A percentile compares a stretch with the other conserved stretches of the same genome.
These are phyloP conservation scores for Hyparrhenia diplandra DNA, from an alignment of 176 grass and related monocot species.

Conservation along the genomic window DNA sequence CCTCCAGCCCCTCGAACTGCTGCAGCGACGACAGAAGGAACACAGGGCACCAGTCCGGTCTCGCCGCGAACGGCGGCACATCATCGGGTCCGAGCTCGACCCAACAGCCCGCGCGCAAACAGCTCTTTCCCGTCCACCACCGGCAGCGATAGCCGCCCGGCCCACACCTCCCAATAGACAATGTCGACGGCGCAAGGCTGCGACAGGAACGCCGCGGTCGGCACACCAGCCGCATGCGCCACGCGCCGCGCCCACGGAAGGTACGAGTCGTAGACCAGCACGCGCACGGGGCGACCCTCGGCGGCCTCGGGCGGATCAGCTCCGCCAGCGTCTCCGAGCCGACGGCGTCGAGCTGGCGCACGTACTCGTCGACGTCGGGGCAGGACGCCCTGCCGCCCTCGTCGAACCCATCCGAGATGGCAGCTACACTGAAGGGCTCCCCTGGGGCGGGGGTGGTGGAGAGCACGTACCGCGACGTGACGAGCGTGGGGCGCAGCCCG, in stretches of 20 bases:
- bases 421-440: neutral
- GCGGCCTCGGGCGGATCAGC: neutral
- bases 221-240: neutral
- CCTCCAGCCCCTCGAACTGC: slow-evolving; percentile 17
- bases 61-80: slow-evolving; percentile 22
- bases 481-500: too few species aligned
- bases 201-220: slow-evolving; percentile 7
- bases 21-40: neutral
- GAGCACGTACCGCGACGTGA: too few species aligned
- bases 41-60: neutral
- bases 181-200: neutral
- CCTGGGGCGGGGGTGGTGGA: too few species aligned
- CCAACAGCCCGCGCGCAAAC: neutral
- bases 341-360: neutral
- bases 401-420: slow-evolving; percentile 43
- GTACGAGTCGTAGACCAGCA: slow-evolving; percentile 33
- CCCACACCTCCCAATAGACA: slow-evolving; percentile 26
- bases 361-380: neutral
- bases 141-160: neutral
- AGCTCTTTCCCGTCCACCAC: neutral
- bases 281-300: neutral
- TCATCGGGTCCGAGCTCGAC: neutral
- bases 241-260: slow-evolving; percentile 7
- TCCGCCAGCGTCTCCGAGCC: slow-evolving; percentile 15
- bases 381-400: neutral